Evolutionary conservation across 345 rosid species (phyloP).

Genomic region (Eucalyptus coolabah): DNA sequence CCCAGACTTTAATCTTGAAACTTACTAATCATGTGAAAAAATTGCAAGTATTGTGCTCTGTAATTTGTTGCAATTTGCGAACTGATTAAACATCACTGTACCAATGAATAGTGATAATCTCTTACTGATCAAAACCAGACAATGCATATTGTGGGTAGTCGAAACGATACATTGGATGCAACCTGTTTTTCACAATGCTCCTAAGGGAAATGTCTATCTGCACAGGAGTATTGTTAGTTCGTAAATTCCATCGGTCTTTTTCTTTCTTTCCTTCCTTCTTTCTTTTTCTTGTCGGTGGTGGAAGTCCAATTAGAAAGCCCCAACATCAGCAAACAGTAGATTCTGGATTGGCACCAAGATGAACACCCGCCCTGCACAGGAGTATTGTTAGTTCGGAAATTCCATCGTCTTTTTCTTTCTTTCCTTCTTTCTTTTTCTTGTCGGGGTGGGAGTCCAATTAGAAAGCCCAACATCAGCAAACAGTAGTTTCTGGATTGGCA

Average conservation of each 20-base stretch:
- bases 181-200: background rate
- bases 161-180: background rate
- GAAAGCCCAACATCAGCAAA: background rate
- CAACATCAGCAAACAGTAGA: too few species aligned
- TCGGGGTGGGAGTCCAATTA: background rate
- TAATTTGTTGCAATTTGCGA: background rate
- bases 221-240: background rate
- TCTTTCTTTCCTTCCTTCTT: background rate
- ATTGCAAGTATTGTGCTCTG: background rate
- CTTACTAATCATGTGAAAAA: background rate
- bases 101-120: background rate
- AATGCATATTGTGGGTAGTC: background rate
- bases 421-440: background rate
- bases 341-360: too few species aligned
- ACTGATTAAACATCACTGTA: background rate
- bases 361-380: background rate
- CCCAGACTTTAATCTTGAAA: accelerated
- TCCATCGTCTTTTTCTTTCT: background rate
- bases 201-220: background rate
- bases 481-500: background rate
- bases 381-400: background rate
- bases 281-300: too few species aligned
- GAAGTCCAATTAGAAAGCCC: too few species aligned
- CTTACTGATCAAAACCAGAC: background rate
- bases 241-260: background rate